A percentile compares a stretch with the other conserved stretches of the same genome.
phyloP scores from a whole-genome alignment of 305 asterid species.

The Plantago coronopus region DNA sequence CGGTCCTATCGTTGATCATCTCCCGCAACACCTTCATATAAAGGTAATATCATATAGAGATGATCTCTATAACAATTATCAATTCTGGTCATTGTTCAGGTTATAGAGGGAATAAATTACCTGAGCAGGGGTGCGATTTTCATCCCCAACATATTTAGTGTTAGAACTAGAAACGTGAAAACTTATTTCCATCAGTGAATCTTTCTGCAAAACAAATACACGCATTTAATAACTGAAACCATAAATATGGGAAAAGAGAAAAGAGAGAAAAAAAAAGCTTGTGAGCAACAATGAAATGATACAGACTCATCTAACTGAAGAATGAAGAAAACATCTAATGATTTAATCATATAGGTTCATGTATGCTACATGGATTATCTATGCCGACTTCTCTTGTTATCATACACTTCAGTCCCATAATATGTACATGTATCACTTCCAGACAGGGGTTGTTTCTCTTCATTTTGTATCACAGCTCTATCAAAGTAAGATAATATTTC shows the following conservation, averaged over 20 bases:
- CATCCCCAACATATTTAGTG: constrained; percentile 96
- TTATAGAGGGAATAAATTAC: constrained; percentile 31
- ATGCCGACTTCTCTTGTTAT: no score
- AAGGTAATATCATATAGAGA: constrained; percentile 2
- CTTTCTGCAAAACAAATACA: constrained; percentile 56
- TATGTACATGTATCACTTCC: background rate
- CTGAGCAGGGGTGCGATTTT: constrained; percentile 85
- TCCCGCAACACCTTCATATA: constrained; percentile 73
- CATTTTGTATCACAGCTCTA: background rate
- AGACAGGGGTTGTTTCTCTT: background rate
- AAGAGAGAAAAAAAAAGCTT: background rate
- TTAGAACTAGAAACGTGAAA: constrained; percentile 96
- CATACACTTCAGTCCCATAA: no score
- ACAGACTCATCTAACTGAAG: background rate
- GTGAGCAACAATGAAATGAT: background rate
- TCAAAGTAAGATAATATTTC: background rate
- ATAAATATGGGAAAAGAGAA: background rate
- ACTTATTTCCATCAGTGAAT: constrained; percentile 95
- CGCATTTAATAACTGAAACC: background rate
- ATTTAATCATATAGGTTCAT: no score
- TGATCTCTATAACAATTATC: constrained; percentile 2
- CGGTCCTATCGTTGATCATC: constrained; percentile 88
- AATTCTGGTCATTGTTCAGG: constrained; percentile 16
- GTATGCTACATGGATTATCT: background rate
- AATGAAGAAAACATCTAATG: background rate